Evolutionary conservation across 2,329 filamentous ascomycete species (phyloP), one percentile per base, ranked within the genome.

Genomic region (Phoma sp.): DNA sequence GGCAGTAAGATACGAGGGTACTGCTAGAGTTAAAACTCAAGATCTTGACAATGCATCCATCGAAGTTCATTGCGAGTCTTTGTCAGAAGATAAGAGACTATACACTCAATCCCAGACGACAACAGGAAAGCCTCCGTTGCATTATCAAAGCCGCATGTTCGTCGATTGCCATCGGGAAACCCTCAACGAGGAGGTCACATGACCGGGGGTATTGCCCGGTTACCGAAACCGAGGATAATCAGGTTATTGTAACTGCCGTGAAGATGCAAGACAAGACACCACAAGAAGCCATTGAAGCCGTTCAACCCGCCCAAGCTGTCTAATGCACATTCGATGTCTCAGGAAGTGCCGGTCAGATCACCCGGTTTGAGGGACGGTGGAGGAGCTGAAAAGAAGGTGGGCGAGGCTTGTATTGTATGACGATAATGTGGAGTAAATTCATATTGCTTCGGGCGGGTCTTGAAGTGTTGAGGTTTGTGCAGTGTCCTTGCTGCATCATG

Each of bases 221-320:
- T 53, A 23, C 43, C 50, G 38, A 29, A 39, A 53, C 50, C 43
- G 43, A 53, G 38, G 43, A 14, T 53, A 38, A 11, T 18, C 11
- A 33, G 4, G 32, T 18, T 21, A 20, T n/a, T n/a, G 9, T 28
- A 43, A 48, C 43, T 53, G 50, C 43, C 43, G 38, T 37, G 25
- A 42, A 37, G 15, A 18, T 14, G 6, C 38, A 28, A 51, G 26
- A 39, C 38, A 28, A 51, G 26, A 39, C 12, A 18, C 3, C n/a
- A 26, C 37, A 30, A 38, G 30, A 30, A 36, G 23, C 18, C 17
- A 25, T 15, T 14, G 7, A 34, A 34, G 17, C 37, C 21, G 18
- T 47, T 2, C 20, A 46, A 33, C 40, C 34, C 14, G 26, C 21
- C 9, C n/a, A 40, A 34, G 20, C 29, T 29, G 29, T 33, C 29